A percentile compares a stretch with the other conserved stretches of the same genome.
Conservation (phyloP, 2,329 filamentous ascomycete genomes). For the Claviceps monticola region DNA sequence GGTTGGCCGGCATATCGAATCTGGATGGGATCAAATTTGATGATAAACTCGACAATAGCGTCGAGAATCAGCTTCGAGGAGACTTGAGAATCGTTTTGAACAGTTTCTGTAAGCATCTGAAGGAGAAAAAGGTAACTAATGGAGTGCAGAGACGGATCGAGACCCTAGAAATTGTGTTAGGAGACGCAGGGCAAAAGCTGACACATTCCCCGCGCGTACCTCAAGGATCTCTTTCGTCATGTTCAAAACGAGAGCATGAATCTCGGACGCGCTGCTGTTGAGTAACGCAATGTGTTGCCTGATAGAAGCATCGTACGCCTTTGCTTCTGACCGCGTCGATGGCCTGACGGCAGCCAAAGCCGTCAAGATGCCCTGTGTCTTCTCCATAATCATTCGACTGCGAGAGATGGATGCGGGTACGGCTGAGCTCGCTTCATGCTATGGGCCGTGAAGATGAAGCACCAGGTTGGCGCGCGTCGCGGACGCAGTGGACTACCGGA, state of each 20-base stretch:
- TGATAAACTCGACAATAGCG: conserved; percentile 30
- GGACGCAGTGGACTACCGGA: too few species aligned
- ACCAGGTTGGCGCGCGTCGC: too few species aligned
- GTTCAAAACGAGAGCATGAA: conserved; percentile 15
- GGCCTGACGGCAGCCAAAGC: neutral
- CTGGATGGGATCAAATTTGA: conserved; percentile 35
- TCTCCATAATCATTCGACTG: conserved; percentile 1
- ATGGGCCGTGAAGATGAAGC: neutral
- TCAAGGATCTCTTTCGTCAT: conserved; percentile 27
- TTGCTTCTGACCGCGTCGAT: neutral
- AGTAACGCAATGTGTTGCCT: conserved; percentile 3
- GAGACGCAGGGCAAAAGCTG: neutral
- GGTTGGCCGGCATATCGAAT: conserved; percentile 34
- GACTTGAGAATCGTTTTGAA: conserved; percentile 15
- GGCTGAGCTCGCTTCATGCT: conserved; percentile 1
- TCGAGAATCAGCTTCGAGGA: conserved; percentile 23
- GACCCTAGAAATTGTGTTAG: conserved; percentile 19
- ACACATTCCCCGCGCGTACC: conserved; percentile 14
- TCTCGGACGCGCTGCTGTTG: neutral
- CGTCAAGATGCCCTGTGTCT: neutral
- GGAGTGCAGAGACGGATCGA: conserved; percentile 35
- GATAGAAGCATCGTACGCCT: conserved; percentile 3
- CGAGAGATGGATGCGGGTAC: neutral
- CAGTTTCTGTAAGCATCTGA: conserved; percentile 20
- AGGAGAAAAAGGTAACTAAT: conserved; percentile 38